Evolutionary conservation across 164 flowering plant genomes (phyloP).

Genomic region (Liquidambar formosana): DNA sequence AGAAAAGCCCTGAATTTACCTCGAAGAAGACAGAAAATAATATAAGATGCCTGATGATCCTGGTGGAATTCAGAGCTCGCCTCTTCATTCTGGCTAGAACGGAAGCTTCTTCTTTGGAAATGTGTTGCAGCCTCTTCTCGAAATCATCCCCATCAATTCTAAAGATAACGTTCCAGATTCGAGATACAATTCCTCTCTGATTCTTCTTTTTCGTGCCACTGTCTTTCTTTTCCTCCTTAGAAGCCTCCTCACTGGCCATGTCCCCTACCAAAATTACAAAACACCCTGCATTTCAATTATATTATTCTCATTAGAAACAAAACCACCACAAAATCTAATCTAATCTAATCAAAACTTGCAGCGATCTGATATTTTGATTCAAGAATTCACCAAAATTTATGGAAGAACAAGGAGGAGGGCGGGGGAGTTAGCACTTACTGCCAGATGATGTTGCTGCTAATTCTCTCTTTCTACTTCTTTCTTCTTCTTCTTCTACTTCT

Average conservation of each 20-base stretch:
- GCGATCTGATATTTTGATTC: no score
- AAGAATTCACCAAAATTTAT: no score
- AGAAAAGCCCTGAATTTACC: conserved; percentile 36
- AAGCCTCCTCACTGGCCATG: conserved; percentile 10
- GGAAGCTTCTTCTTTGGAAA: conserved; percentile 80
- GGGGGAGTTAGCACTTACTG: no score
- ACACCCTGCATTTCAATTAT: no score
- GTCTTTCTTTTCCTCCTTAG: conserved; percentile 21
- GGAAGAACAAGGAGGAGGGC: no score
- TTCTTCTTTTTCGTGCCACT: conserved; percentile 27
- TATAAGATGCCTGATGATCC: conserved; percentile 50
- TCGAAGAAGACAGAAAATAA: conserved; percentile 63
- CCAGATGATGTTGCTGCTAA: no score
- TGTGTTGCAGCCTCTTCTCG: conserved; percentile 74
- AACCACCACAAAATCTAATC: no score
- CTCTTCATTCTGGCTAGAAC: conserved; percentile 59
- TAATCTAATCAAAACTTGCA: no score
- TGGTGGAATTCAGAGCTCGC: conserved; percentile 61
- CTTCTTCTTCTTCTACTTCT: no score
- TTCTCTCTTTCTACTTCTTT: no score
- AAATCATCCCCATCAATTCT: conserved; percentile 62
- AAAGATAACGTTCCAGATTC: conserved; percentile 70
- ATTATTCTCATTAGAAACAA: no score
- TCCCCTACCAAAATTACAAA: no score
- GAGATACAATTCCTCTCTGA: conserved; percentile 59